Conservation (phyloP, 305 asterid genomes). For the Plantago coronopus region DNA sequence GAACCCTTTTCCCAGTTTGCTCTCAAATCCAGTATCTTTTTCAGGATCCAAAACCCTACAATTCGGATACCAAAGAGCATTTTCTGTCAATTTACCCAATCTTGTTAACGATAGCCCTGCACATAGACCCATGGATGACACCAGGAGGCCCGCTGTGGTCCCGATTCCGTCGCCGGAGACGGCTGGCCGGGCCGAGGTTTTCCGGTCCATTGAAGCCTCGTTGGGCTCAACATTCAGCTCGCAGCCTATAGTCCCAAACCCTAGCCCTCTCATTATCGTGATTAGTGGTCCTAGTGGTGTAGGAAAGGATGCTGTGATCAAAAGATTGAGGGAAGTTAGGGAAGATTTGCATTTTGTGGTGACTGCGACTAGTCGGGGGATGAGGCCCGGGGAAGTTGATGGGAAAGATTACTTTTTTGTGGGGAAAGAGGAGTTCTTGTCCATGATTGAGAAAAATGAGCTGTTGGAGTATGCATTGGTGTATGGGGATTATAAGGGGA, state of each 20-base stretch:
- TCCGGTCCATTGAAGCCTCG: conserved; percentile 70
- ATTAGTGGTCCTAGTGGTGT: conserved; percentile 92
- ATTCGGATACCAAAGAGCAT: conserved; percentile 28
- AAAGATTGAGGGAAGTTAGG: conserved; percentile 62
- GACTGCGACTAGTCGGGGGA: conserved; percentile 68
- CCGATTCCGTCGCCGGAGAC: conserved; percentile 52
- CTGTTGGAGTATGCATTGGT: conserved; percentile 86
- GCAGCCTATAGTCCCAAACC: conserved; percentile 52
- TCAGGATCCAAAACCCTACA: conserved; percentile 30
- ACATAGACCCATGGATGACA: conserved; percentile 45
- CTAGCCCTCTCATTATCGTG: conserved; percentile 70
- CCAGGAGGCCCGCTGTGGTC: conserved; percentile 39
- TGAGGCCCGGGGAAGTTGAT: conserved; percentile 61
- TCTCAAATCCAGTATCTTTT: conserved; percentile 21
- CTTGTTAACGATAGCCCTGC: conserved; percentile 31
- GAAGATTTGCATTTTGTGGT: conserved; percentile 77
- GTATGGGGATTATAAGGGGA: conserved; percentile 86
- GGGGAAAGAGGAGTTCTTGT: conserved; percentile 61
- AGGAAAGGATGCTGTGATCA: conserved; percentile 83
- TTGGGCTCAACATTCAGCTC: conserved; percentile 65
- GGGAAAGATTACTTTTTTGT: conserved; percentile 75
- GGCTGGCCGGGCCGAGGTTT: conserved; percentile 53
- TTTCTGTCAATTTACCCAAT: conserved; percentile 26
- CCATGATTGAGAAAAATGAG: conserved; percentile 65
- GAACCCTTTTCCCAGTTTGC: conserved; percentile 32